Conservation (phyloP, 352 stramenopile species). For the Pythium dissotocum region DNA sequence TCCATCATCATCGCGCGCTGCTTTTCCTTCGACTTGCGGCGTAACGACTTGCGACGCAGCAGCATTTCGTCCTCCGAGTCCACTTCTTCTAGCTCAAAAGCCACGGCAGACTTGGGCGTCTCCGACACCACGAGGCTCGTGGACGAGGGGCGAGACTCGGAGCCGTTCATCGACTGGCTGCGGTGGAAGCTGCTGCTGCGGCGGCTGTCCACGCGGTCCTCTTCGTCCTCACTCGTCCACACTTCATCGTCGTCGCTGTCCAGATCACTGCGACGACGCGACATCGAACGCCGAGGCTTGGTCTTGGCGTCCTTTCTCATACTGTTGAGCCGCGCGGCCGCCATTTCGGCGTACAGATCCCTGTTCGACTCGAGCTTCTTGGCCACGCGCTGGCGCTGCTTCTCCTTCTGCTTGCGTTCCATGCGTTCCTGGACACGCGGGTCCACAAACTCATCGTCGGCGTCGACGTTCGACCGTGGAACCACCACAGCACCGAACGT, state of each 20-base stretch:
- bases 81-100: slow-evolving; percentile 28
- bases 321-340: slow-evolving; percentile 47
- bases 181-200: slow-evolving; percentile 10
- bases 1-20: slow-evolving; percentile 29
- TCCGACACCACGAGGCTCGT: slow-evolving; percentile 3
- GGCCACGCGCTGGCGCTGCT: slow-evolving; percentile 45
- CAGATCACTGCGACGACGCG: slow-evolving; percentile 30
- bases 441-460: slow-evolving; percentile 52
- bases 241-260: slow-evolving; percentile 21
- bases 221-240: slow-evolving; percentile 16
- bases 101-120: neutral
- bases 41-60: slow-evolving; percentile 1
- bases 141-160: slow-evolving; percentile 4
- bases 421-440: slow-evolving; percentile 41
- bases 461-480: slow-evolving; percentile 21
- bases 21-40: slow-evolving; percentile 13
- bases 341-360: slow-evolving; percentile 74
- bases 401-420: slow-evolving; percentile 56
- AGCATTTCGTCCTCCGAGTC: slow-evolving; percentile 23
- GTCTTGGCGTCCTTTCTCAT: slow-evolving; percentile 70
- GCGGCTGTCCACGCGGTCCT: slow-evolving; percentile 8
- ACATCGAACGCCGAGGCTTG: slow-evolving; percentile 36
- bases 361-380: slow-evolving; percentile 77
- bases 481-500: slow-evolving; percentile 61
- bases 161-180: slow-evolving; percentile 25